A percentile compares a stretch with the other conserved stretches of the same genome.
These are phyloP conservation scores for Crucibulum cyathiforme DNA, from an alignment of 1,284 basidiomycete genomes.

Conservation along the genomic window DNA sequence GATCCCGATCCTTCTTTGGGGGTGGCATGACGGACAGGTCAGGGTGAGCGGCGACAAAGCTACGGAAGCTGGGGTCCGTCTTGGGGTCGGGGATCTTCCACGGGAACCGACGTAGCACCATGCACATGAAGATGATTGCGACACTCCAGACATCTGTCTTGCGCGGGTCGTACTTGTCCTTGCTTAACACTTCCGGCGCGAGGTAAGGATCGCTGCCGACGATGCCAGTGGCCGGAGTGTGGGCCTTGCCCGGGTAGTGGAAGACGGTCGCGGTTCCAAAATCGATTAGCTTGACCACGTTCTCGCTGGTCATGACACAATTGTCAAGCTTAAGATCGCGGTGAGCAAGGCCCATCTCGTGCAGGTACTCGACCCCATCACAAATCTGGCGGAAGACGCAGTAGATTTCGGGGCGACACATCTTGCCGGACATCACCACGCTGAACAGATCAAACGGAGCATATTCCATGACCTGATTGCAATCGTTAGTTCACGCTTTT, in stretches of 20 bases:
- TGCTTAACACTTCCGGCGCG: conserved; percentile 92
- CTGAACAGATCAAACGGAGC: conserved; percentile 98
- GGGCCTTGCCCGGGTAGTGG: conserved; percentile 89
- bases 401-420: conserved; percentile 98
- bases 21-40: conserved; percentile 73
- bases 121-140: conserved; percentile 99
- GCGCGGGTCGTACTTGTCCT: conserved; percentile 88
- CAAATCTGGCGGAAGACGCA: conserved; percentile 99
- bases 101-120: conserved; percentile 96
- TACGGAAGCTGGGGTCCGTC: conserved; percentile 89
- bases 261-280: conserved; percentile 99
- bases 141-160: conserved; percentile 99
- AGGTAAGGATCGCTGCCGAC: conserved; percentile 99
- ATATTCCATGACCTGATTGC: conserved; percentile 95
- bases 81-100: conserved; percentile 99
- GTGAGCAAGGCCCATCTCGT: conserved; percentile 96
- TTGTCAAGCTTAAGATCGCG: conserved; percentile 99
- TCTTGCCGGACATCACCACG: conserved; percentile 99
- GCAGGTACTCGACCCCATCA: conserved; percentile 97
- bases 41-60: conserved; percentile 92
- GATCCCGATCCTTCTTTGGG: conserved; percentile 21
- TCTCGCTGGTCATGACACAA: conserved; percentile 95
- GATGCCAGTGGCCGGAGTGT: conserved; percentile 84
- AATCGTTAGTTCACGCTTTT: not conserved
- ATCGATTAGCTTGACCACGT: conserved; percentile 99